Base-by-base conservation (phyloP, 129 eudicot genomes). In the Escallonia herrerae region DNA sequence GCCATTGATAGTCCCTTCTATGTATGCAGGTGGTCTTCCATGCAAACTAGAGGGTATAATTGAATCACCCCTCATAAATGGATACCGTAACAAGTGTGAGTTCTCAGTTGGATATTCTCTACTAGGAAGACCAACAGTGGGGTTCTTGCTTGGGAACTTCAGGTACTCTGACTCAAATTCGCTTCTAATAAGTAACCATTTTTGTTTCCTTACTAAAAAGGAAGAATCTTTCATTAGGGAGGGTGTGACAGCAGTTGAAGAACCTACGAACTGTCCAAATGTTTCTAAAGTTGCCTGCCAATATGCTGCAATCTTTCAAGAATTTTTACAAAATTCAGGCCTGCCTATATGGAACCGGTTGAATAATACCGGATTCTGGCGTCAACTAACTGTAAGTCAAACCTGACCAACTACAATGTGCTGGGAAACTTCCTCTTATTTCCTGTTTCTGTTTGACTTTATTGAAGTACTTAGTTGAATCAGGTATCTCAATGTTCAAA, bases 231-330 rank as follows among this genome's bases (percentile, higher is more conserved):
- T 7, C 60, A 74, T 41, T 65, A 91, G 97, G 96, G 97, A 87
- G 76, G 97, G 97, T 40, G 97, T 87, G 75, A 87, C 90, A 41
- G 95, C 97, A 63, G 91, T 91, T 69, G 90, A 91, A 69, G 97
- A 85, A 67, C 95, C 97, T 56, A 58, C 72, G 44, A 82, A 91
- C 72, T 91, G 97, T 57, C 96, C 87, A 50, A 91, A 91, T 79
- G 87, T 85, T 73, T 91, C 96, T 39, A 71, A 61, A 50, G 68
- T 85, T 73, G 82, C 91, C 67, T 77, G 86, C 76, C 79, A 68
- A 76, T 87, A 91, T 77, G 95, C 96, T 44, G 71, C 77, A 60
- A 67, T 85, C 49, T 85, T 87, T 80, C 97, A 91, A 76, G 83
- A 87, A 63, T 87, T 81, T 76, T 71, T 91, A 14, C 90, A 81